phyloP scores from a whole-genome alignment of 768 basidiomycete genomes.

The Hypholoma sublateritium region DNA sequence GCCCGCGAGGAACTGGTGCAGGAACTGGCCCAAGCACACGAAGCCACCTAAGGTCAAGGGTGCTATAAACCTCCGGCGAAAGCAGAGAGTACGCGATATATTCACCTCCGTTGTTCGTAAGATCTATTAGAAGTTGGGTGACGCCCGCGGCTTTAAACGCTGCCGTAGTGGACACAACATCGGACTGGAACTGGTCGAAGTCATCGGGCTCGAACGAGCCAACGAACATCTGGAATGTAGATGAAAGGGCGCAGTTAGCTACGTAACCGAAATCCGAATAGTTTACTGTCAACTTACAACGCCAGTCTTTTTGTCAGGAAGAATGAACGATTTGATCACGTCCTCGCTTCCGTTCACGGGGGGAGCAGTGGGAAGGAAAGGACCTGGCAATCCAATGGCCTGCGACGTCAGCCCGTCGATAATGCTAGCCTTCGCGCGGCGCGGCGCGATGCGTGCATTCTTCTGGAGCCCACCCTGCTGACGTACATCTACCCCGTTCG shows the following conservation, averaged over 20 bases:
- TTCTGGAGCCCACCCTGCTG: conserved; percentile 1
- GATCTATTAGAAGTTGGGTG: conserved; percentile 52
- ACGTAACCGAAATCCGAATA: background rate
- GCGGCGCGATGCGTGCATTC: conserved; percentile 13
- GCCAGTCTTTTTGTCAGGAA: conserved; percentile 56
- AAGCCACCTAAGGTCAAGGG: conserved; percentile 45
- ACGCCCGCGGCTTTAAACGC: conserved; percentile 49
- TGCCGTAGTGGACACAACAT: conserved; percentile 43
- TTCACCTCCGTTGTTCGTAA: conserved; percentile 64
- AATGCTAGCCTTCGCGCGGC: conserved; percentile 38
- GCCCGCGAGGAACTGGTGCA: conserved; percentile 57
- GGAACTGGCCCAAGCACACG: conserved; percentile 60
- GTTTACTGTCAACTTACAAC: conserved; percentile 40
- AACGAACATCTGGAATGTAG: conserved; percentile 48
- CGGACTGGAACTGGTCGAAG: conserved; percentile 50
- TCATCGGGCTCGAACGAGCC: conserved; percentile 53
- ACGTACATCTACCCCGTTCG: conserved; percentile 20
- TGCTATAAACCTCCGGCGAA: background rate
- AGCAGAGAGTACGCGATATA: background rate
- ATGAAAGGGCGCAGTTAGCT: background rate
- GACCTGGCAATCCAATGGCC: conserved; percentile 45
- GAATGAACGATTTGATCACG: conserved; percentile 54
- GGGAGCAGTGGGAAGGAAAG: conserved; percentile 47
- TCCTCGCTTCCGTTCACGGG: conserved; percentile 45
- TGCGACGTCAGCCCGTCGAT: conserved; percentile 39